phyloP scores from a whole-genome alignment of 129 eudicot species.

The Saussurea involucrata region DNA sequence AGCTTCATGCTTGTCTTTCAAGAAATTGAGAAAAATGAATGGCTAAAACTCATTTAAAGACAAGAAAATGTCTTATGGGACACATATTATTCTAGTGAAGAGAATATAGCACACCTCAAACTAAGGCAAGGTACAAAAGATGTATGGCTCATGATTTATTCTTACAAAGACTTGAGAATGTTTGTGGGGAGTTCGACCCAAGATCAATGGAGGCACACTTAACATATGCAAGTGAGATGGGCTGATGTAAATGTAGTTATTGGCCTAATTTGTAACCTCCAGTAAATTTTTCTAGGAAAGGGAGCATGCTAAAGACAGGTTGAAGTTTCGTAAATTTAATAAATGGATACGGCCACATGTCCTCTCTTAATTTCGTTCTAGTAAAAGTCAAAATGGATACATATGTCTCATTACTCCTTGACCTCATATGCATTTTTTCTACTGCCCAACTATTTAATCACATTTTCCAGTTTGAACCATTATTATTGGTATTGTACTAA shows the following conservation, averaged over 20 bases:
- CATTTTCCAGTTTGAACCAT: neutral
- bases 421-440: neutral
- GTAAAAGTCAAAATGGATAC: neutral
- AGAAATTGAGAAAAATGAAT: neutral
- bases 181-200: neutral
- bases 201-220: neutral
- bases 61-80: neutral
- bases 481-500: neutral
- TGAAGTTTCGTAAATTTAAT: neutral
- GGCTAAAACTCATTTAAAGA: constrained; percentile 1
- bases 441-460: neutral
- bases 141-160: neutral
- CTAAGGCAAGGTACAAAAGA: neutral
- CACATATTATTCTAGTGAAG: neutral
- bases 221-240: neutral
- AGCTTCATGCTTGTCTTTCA: neutral
- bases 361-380: neutral
- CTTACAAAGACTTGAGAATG: neutral
- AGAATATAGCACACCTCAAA: neutral
- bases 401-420: neutral
- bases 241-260: neutral
- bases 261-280: neutral
- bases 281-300: neutral
- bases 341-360: neutral
- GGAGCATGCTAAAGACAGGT: neutral